Evolutionary conservation across 495 filamentous ascomycete genomes (phyloP), one percentile per base, ranked within the genome.

Genomic region (Astrothelium subdiscretum): DNA sequence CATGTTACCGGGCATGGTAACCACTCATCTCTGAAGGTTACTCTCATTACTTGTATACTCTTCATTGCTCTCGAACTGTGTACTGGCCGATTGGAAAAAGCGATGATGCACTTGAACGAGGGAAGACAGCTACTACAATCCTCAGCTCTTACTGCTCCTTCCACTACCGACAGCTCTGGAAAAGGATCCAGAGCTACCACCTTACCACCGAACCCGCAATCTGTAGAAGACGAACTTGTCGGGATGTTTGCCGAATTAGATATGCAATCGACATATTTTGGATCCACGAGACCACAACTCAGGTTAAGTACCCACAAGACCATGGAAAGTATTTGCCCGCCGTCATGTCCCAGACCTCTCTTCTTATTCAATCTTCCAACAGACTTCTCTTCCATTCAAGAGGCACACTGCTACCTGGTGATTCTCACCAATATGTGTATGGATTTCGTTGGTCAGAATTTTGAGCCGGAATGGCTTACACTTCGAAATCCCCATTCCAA

Each of bases 181-280:
- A 48, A 22, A 5, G 5, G 5, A 18, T 5, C 20, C 43, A 22
- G 43, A 48, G n/a, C 43, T 15, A 20, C 20, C 43, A 48, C 43
- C 43, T 48, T 48, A 48, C 20, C 43, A 48, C 43, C 43, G 5
- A 48, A 48, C 5, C n/a, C n/a, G 43, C 43, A 48, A 48, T 48
- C 43, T 20, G 13, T 48, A 20, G 43, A 48, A 18, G 43, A 48
- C 43, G 43, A 48, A 22, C 10, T 48, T 15, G 20, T 48, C 43
- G 43, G 43, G 43, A 48, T 48, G 12, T 48, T 48, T 48, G 43
- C n/a, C 20, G 43, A 48, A 15, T 48, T 48, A 48, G 43, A 48
- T 48, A 48, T 48, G n/a, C 43, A 48, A 48, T 48, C 43, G n/a
- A 48, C 43, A 48, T 48, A 48, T 20, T 48, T 48, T 48, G 43